Evolutionary conservation across 768 basidiomycete genomes (phyloP), one percentile per base, ranked within the genome.

Genomic region (Mycena galopus): DNA sequence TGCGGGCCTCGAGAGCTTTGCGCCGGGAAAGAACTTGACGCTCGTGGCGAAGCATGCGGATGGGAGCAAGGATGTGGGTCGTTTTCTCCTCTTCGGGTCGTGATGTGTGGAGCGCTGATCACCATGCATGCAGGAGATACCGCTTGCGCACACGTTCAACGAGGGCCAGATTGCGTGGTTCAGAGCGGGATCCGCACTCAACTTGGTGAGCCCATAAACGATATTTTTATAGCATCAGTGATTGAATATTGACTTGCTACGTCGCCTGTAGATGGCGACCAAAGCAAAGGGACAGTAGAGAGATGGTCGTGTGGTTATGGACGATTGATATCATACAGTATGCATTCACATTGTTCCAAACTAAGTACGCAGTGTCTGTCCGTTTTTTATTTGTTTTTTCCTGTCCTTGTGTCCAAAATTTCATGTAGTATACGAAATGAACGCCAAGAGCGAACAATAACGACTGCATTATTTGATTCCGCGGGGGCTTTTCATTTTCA

Each of bases 131-230:
- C 72, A 92, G 87, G 88, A 94, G 79, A 87, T 97, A 75, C 58
- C 88, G 25, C 91, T 96, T 71, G 94, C 95, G 29, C 96, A 98
- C 84, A 94, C 95, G 16, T 98, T 98, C 89, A 98, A 99, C 81
- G 93, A 96, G 83, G 96, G 96, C 57, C 97, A 98, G 85, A 97
- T 98, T 79, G 95, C 90, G 77, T 98, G 97, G 97, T 98, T 98
- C 92, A 97, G 96, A 89, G 96, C 96, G 78, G 97, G 97, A 50
- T 96, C 94, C 75, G 95, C 96, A 21, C 90, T 97, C 64, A 96
- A 97, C 88, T 79, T 96, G 84, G 93, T 95, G 76, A 44, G 89
- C 86, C 55, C 50, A 51, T 25, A 17, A 35, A 27, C 23, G 32
- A 35, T 35, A 39, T 39, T 16, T 39, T 16, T 6, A 37, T 7